Evolutionary conservation across 768 basidiomycete genomes (phyloP).

Genomic region (Xerocomellus chrysenteron): DNA sequence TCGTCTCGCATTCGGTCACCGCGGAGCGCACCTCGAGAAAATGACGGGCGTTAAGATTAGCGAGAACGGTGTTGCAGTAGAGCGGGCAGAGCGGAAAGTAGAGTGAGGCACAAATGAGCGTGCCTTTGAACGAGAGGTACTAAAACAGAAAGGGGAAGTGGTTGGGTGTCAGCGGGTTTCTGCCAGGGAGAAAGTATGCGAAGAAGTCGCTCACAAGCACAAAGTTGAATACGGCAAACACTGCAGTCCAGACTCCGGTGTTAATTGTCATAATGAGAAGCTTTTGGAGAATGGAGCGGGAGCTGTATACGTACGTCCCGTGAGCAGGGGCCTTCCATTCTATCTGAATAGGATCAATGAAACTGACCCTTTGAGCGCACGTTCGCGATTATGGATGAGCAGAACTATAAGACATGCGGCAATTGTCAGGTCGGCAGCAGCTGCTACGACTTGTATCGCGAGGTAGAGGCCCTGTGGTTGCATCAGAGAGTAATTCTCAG

Average conservation of each 20-base stretch:
- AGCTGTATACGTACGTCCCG: neutral
- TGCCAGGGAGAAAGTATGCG: neutral
- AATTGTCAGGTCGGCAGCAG: slow-evolving; percentile 3
- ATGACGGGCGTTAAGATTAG: slow-evolving; percentile 9
- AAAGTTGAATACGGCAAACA: slow-evolving; percentile 2
- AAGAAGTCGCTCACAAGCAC: neutral
- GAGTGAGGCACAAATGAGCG: slow-evolving; percentile 1
- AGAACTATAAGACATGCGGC: neutral
- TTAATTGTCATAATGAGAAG: slow-evolving; percentile 11
- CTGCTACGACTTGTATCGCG: neutral
- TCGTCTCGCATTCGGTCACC: neutral
- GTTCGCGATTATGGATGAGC: neutral
- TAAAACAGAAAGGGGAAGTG: neutral
- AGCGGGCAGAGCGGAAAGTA: slow-evolving; percentile 9
- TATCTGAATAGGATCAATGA: neutral
- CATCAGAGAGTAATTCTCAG: neutral
- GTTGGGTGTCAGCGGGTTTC: neutral
- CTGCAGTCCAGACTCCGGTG: slow-evolving; percentile 13
- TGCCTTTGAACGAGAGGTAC: slow-evolving; percentile 2
- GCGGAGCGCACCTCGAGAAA: neutral
- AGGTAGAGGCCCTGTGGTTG: neutral
- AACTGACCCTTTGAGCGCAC: neutral
- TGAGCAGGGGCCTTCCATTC: neutral
- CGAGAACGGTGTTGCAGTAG: slow-evolving; percentile 13
- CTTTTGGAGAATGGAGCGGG: slow-evolving; percentile 3